A percentile compares a stretch with the other conserved stretches of the same genome.
phyloP scores from a whole-genome alignment of 345 rosid species.

The Abelmoschus esculentus region DNA sequence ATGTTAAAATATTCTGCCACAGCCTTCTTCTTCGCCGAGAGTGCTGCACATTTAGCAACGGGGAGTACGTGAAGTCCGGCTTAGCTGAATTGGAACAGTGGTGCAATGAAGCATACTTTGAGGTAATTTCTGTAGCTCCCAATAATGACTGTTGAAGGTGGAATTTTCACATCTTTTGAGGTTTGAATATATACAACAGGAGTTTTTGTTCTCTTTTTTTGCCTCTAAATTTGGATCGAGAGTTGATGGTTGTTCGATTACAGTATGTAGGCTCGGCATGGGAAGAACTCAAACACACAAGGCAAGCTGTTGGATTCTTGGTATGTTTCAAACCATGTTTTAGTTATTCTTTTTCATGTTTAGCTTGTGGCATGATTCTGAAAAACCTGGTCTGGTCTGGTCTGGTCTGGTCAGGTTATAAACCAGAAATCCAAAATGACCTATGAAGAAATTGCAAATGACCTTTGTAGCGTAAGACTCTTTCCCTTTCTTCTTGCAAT shows the following conservation, averaged over 20 bases:
- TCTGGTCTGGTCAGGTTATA: constrained; percentile 47
- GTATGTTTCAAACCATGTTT: constrained; percentile 25
- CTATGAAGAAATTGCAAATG: constrained; percentile 70
- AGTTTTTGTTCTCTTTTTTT: too few species aligned
- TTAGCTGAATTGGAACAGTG: constrained; percentile 71
- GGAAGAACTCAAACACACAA: constrained; percentile 84
- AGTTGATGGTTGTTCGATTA: constrained; percentile 16
- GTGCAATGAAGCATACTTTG: constrained; percentile 60
- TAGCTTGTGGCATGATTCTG: background rate
- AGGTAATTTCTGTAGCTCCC: constrained; percentile 34
- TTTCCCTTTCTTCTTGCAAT: constrained; percentile 2
- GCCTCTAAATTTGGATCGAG: too few species aligned
- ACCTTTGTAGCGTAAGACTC: constrained; percentile 75
- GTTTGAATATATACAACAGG: too few species aligned
- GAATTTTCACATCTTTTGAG: background rate
- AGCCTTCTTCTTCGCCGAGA: constrained; percentile 76
- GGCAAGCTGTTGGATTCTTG: constrained; percentile 77
- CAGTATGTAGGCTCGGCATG: constrained; percentile 72
- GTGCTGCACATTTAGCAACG: constrained; percentile 81
- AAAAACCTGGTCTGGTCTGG: background rate
- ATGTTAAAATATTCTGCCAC: constrained; percentile 17
- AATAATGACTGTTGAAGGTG: background rate
- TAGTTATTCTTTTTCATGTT: too few species aligned
- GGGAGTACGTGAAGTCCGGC: constrained; percentile 76
- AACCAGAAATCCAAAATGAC: constrained; percentile 63